Conservation (phyloP, 2,329 filamentous ascomycete genomes). For the Chalaropsis ovoidea region DNA sequence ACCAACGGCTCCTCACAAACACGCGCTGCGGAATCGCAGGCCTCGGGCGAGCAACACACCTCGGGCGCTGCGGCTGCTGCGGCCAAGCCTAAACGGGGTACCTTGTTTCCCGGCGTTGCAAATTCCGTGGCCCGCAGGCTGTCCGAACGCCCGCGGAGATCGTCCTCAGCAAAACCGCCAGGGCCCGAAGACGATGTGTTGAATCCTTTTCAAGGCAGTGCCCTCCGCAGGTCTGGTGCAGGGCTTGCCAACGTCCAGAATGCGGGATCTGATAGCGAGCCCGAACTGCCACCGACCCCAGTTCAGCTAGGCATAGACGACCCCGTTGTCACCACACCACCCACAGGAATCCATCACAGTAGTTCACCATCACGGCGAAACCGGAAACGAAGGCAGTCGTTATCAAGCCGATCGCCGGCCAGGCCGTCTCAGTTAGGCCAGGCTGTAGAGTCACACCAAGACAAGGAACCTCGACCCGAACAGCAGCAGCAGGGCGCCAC, state of each 20-base stretch:
- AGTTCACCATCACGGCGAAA: slow-evolving; percentile 23
- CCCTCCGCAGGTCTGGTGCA: slow-evolving; percentile 27
- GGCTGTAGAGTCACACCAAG: background rate
- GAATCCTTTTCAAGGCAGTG: slow-evolving; percentile 25
- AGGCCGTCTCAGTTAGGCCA: slow-evolving; percentile 40
- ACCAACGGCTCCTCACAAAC: slow-evolving; percentile 17
- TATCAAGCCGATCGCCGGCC: slow-evolving; percentile 35
- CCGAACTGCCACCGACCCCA: slow-evolving; percentile 53
- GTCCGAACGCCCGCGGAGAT: slow-evolving; percentile 9
- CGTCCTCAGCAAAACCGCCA: slow-evolving; percentile 2
- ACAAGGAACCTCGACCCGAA: background rate
- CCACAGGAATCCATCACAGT: slow-evolving; percentile 42
- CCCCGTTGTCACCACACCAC: slow-evolving; percentile 45
- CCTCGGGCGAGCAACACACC: background rate
- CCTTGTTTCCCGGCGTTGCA: slow-evolving; percentile 4
- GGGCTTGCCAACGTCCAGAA: slow-evolving; percentile 18
- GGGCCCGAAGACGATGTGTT: slow-evolving; percentile 5
- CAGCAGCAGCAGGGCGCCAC: background rate
- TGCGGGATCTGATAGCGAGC: slow-evolving; percentile 29
- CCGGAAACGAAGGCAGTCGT: slow-evolving; percentile 6
- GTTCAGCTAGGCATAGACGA: slow-evolving; percentile 42
- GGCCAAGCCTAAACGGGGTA: background rate
- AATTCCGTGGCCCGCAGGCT: slow-evolving; percentile 14
- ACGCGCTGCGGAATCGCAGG: background rate
- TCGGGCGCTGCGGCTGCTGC: background rate